Evolutionary conservation across 2,329 filamentous ascomycete species (phyloP), one percentile per base, ranked within the genome.

Genomic region (Helminthosporium solani): DNA sequence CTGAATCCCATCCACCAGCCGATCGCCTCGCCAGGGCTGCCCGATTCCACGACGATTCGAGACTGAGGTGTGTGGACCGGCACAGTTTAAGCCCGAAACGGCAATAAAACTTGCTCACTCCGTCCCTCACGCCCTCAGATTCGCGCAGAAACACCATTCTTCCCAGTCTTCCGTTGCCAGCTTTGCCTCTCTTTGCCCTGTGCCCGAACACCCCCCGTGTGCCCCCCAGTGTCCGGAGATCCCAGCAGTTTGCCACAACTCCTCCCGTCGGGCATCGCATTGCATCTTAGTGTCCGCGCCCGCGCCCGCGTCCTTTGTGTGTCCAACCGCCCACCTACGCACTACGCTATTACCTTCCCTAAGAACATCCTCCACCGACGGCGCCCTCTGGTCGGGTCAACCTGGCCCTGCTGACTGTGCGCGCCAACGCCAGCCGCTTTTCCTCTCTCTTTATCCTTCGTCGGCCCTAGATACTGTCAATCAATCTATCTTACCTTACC

Each of bases 401-500:
- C 34, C 33, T 25, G 15, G 34, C 14, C 8, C 16, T 12, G 34
- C 34, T 36, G 34, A 36, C 36, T 41, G 43, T 51, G 30, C 39
- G 12, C 18, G 21, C 9, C 44, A 39, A 40, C 33, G n/a, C 44
- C 23, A 20, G 21, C n/a, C n/a, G n/a, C n/a, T n/a, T 15, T 31
- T 34, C 16, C 33, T 36, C 45, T 40, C 40, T 40, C 42, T 35
- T 46, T 48, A 20, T 37, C 37, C 21, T 21, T 40, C 42, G 46
- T 27, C 31, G 30, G 36, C 39, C 23, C 23, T 15, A 34, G 33
- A 21, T 35, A 37, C 45, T 53, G 31, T 21, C 34, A 5, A 14
- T 28, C 40, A 31, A 21, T 54, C 55, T 58, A 60, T 53, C 50
- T 60, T 53, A 55, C 58, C 57, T 46, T 56, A 57, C 42, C 42